Evolutionary conservation across 2,329 filamentous ascomycete genomes (phyloP).

Genomic region (Talaromyces funiculosus): DNA sequence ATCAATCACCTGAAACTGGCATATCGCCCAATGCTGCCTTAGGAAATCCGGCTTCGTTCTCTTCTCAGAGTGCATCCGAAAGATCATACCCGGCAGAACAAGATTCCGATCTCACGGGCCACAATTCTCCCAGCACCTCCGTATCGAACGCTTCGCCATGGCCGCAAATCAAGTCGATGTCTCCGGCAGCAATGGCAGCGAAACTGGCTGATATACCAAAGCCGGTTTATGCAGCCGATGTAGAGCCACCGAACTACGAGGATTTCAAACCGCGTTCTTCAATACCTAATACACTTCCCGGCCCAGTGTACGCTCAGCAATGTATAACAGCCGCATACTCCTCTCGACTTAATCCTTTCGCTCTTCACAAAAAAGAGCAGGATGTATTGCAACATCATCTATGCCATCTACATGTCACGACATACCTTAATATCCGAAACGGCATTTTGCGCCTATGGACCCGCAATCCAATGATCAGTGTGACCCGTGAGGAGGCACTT

Average conservation of each 20-base stretch:
- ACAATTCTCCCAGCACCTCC: constrained; percentile 24
- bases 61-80: constrained; percentile 15
- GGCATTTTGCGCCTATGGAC: constrained; percentile 88
- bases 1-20: not conserved
- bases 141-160: constrained; percentile 17
- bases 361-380: constrained; percentile 80
- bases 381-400: constrained; percentile 72
- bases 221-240: not conserved
- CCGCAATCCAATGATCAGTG: constrained; percentile 73
- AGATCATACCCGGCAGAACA: constrained; percentile 15
- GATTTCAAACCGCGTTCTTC: constrained; percentile 72
- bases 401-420: constrained; percentile 82
- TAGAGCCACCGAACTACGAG: constrained; percentile 20
- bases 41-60: constrained; percentile 8
- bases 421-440: constrained; percentile 94
- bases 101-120: constrained; percentile 18
- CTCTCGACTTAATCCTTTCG: constrained; percentile 83
- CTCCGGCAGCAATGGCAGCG: not conserved
- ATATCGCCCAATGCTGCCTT: not conserved
- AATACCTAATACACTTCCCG: constrained; percentile 68
- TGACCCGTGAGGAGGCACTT: constrained; percentile 77
- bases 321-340: constrained; percentile 85
- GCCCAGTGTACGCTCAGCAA: constrained; percentile 79
- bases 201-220: not conserved
- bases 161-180: not conserved